Percentiles rank a stretch among this genome's conserved stretches.
Conservation (phyloP, 306 rosid species). For the Lagenaria siceraria region DNA sequence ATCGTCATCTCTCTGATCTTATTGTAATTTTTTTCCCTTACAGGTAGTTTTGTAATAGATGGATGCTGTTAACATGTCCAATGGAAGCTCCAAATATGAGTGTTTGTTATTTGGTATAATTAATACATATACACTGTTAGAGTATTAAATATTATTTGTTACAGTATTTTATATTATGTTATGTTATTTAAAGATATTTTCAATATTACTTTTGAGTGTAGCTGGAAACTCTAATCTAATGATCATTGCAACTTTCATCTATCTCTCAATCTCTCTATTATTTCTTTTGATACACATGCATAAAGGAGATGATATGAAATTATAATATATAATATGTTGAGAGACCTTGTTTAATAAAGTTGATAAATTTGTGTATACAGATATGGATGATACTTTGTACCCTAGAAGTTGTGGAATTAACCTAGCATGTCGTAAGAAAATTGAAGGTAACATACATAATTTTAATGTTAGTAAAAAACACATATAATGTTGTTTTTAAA, state of each 20-base stretch:
- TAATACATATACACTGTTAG: no score
- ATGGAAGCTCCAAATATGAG: conserved; percentile 37
- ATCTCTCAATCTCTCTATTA: no score
- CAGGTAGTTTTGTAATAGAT: conserved; percentile 28
- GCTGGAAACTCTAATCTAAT: no score
- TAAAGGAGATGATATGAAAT: background rate
- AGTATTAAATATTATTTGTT: no score
- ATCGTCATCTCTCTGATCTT: background rate
- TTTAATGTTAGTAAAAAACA: background rate
- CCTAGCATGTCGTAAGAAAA: conserved; percentile 62
- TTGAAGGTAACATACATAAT: conserved; percentile 24
- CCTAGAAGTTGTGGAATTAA: conserved; percentile 71
- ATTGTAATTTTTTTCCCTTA: conserved; percentile 1
- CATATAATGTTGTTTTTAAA: no score
- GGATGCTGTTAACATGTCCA: conserved; percentile 26
- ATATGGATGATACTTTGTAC: conserved; percentile 85
- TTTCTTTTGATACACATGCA: background rate
- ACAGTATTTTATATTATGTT: no score
- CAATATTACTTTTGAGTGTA: no score
- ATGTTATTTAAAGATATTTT: no score
- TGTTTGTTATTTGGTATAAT: conserved; percentile 67
- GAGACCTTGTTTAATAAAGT: background rate
- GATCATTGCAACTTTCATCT: no score
- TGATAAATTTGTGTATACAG: conserved; percentile 22
- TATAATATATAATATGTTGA: background rate